phyloP scores from a whole-genome alignment of 176 grass and related monocot species.

The Zoysia pacifica region DNA sequence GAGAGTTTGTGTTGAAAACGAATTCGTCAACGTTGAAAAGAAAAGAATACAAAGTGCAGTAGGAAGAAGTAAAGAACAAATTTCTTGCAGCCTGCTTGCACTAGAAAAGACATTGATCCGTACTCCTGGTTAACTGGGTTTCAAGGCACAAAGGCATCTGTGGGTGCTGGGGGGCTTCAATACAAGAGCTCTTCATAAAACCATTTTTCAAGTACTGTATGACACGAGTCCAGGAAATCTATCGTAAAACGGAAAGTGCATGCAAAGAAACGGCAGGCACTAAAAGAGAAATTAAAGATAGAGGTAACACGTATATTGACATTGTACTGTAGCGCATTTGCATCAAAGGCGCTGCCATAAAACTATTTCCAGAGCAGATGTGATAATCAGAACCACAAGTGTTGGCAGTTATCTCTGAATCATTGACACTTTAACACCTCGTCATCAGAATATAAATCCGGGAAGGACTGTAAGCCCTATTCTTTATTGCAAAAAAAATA shows the following conservation, averaged over 20 bases:
- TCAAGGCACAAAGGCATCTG: neutral
- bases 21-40: neutral
- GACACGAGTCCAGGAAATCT: neutral
- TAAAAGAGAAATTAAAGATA: neutral
- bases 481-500: neutral
- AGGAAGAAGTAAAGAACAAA: neutral
- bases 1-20: neutral
- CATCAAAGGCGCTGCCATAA: neutral
- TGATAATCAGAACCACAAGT: neutral
- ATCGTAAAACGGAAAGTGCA: neutral
- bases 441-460: conserved; percentile 1
- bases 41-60: neutral
- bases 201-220: neutral
- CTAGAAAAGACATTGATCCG: conserved; percentile 10
- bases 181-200: neutral
- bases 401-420: neutral
- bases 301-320: neutral
- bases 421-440: neutral
- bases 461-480: neutral
- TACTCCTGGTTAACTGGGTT: conserved; percentile 6
- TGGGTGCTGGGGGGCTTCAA: no score
- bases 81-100: neutral
- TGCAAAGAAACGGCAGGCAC: neutral
- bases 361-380: neutral
- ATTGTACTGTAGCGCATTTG: neutral